These are phyloP conservation scores for Penicillium nucicola DNA, from an alignment of 495 filamentous ascomycete species.

Conservation along the genomic window DNA sequence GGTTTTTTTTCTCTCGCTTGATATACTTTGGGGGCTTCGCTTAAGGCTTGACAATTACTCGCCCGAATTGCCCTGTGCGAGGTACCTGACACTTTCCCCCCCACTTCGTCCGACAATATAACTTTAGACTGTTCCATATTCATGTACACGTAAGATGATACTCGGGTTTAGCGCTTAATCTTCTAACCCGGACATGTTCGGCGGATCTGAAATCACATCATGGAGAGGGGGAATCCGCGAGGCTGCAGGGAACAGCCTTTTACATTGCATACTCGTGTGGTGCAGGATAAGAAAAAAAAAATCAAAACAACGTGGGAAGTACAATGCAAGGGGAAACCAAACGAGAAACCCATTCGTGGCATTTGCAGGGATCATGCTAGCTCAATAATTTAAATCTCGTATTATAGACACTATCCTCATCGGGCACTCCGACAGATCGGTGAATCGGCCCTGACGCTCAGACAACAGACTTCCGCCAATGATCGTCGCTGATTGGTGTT, in stretches of 20 bases:
- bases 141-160: no score
- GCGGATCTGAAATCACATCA: constrained; percentile 3
- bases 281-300: background rate
- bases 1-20: background rate
- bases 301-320: constrained; percentile 8
- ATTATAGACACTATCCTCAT: constrained; percentile 1
- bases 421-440: constrained; percentile 17
- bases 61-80: constrained; percentile 13
- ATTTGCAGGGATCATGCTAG: constrained; percentile 1
- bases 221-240: background rate
- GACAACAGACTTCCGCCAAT: background rate
- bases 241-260: no score
- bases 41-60: background rate
- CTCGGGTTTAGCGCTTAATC: no score
- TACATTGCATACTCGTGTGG: no score
- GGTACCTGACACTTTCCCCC: constrained; percentile 7
- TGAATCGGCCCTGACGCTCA: constrained; percentile 1
- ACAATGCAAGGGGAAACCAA: constrained; percentile 3
- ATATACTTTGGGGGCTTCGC: no score
- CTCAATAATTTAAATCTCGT: background rate
- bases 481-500: background rate
- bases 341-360: constrained; percentile 3
- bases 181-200: constrained; percentile 1
- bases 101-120: background rate
- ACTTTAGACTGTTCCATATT: no score